phyloP scores from a whole-genome alignment of 2,329 filamentous ascomycete genomes.

The Beauveria australis region DNA sequence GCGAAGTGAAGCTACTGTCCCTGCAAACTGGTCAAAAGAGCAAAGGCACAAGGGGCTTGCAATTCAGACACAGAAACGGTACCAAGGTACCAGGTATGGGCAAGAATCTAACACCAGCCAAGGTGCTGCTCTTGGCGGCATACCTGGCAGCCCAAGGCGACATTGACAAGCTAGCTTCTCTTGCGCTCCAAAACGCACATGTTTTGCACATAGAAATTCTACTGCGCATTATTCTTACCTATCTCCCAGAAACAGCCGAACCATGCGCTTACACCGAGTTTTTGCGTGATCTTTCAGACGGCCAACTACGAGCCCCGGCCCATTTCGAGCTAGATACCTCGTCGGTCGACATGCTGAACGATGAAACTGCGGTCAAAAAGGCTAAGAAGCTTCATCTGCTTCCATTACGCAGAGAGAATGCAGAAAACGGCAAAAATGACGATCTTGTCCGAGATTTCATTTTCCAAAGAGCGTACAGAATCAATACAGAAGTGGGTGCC shows the following conservation, averaged over 20 bases:
- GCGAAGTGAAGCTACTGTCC: neutral
- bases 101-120: constrained; percentile 49
- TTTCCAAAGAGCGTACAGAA: constrained; percentile 56
- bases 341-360: constrained; percentile 48
- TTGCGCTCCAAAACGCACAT: constrained; percentile 48
- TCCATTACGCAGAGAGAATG: constrained; percentile 43
- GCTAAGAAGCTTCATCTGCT: constrained; percentile 55
- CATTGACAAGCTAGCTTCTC: constrained; percentile 50
- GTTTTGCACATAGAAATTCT: constrained; percentile 57
- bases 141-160: constrained; percentile 61
- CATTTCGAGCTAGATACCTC: constrained; percentile 45
- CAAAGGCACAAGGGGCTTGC: neutral
- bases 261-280: constrained; percentile 56
- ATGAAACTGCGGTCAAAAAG: constrained; percentile 56
- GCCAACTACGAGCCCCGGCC: constrained; percentile 30
- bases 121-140: constrained; percentile 64
- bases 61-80: neutral
- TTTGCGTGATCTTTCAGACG: constrained; percentile 47
- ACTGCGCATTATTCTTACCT: constrained; percentile 66
- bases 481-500: constrained; percentile 66
- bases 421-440: constrained; percentile 36
- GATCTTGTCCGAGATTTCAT: constrained; percentile 58
- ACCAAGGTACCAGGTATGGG: neutral
- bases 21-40: neutral
- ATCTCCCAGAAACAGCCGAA: constrained; percentile 62